These are phyloP conservation scores for Stereum hirsutum DNA, from an alignment of 1,284 basidiomycete genomes.

Conservation along the genomic window DNA sequence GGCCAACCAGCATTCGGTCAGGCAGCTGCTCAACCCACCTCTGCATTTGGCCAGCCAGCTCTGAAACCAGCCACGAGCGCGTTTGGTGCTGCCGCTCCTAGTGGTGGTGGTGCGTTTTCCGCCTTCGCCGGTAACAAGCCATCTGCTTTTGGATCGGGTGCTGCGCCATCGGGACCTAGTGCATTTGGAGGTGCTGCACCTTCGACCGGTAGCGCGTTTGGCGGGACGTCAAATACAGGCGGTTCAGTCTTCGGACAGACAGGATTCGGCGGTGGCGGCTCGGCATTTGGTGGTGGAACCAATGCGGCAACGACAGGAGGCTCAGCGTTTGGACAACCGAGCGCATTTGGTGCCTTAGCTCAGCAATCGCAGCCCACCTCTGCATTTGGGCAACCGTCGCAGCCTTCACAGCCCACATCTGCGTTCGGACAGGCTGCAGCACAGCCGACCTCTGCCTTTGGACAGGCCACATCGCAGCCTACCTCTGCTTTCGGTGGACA, in stretches of 20 bases:
- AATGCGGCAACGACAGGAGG: no score
- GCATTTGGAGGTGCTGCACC: no score
- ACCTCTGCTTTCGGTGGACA: conserved; percentile 22
- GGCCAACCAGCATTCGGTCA: conserved; percentile 21
- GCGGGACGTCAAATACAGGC: no score
- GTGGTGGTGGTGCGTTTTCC: conserved; percentile 23
- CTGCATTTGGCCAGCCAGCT: conserved; percentile 13
- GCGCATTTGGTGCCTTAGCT: conserved; percentile 18
- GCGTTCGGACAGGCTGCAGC: conserved; percentile 23
- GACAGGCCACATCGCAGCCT: conserved; percentile 12
- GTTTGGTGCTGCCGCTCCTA: conserved; percentile 7
- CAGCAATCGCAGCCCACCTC: conserved; percentile 13
- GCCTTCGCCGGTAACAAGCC: conserved; percentile 22
- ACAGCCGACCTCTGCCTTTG: conserved; percentile 14
- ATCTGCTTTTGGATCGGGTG: conserved; percentile 13
- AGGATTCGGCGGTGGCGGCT: conserved; percentile 18
- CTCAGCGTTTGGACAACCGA: conserved; percentile 15
- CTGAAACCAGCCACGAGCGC: conserved; percentile 13
- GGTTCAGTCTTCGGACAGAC: conserved; percentile 31
- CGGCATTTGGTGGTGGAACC: conserved; percentile 13
- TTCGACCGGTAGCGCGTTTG: no score
- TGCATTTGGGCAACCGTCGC: conserved; percentile 15
- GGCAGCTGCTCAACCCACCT: conserved; percentile 3
- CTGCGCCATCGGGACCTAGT: conserved; percentile 15
- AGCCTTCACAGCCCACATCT: conserved; percentile 14